phyloP scores from a whole-genome alignment of 148 eudicot species.

The Arbutus unedo region DNA sequence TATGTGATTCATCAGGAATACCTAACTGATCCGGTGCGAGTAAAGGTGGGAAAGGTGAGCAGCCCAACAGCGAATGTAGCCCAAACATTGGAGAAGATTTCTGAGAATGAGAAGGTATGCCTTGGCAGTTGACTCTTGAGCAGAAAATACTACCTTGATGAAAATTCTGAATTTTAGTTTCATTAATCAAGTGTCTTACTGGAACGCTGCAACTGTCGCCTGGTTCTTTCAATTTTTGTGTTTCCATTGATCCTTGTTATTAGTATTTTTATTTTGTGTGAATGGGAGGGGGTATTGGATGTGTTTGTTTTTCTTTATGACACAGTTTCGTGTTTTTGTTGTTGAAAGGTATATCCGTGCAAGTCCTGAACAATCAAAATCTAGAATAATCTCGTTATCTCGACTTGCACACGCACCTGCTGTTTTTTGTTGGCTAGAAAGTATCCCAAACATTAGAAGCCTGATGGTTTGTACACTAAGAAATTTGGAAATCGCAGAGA shows the following conservation, averaged over 20 bases:
- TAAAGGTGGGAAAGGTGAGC: conserved; percentile 55
- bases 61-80: conserved; percentile 55
- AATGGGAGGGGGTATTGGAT: background rate
- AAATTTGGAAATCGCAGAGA: background rate
- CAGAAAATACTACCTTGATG: background rate
- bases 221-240: background rate
- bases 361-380: background rate
- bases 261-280: background rate
- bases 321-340: background rate
- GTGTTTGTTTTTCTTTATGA: background rate
- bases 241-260: background rate
- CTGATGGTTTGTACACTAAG: background rate
- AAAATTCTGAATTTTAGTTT: background rate
- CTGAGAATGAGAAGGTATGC: conserved; percentile 47
- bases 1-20: conserved; percentile 33
- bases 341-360: background rate
- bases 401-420: background rate
- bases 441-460: background rate
- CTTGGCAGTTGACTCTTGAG: background rate
- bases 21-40: conserved; percentile 48
- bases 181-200: background rate
- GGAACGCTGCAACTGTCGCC: background rate
- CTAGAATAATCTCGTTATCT: background rate
- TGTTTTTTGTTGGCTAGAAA: background rate
- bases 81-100: conserved; percentile 43